Conservation (phyloP, 1,139 yeast species). For the Zygosaccharomyces pseudobailii region DNA sequence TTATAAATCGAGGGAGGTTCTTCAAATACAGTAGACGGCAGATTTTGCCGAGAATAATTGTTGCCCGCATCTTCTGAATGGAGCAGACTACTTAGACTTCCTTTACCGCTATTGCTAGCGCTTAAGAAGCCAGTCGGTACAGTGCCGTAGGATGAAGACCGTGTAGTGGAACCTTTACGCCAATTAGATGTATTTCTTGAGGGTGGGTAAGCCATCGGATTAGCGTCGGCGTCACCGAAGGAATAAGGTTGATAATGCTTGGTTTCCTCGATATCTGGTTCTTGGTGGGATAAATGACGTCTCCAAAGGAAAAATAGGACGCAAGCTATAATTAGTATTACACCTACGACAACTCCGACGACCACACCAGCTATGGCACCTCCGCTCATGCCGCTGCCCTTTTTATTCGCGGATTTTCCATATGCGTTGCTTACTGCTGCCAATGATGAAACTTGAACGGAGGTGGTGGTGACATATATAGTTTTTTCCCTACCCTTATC, state of each 20-base stretch:
- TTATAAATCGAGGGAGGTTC: slow-evolving; percentile 27
- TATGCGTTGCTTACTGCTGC: slow-evolving; percentile 6
- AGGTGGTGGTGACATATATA: background rate
- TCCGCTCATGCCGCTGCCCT: slow-evolving; percentile 37
- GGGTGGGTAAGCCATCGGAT: slow-evolving; percentile 21
- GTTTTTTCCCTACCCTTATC: background rate
- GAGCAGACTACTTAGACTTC: slow-evolving; percentile 7
- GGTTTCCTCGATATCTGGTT: slow-evolving; percentile 29
- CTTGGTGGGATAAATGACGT: slow-evolving; percentile 26
- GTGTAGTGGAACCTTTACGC: slow-evolving; percentile 10
- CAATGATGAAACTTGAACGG: slow-evolving; percentile 5
- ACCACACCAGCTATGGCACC: slow-evolving; percentile 77
- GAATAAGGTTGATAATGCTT: slow-evolving; percentile 35
- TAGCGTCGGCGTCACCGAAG: slow-evolving; percentile 32
- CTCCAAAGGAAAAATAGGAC: slow-evolving; percentile 41
- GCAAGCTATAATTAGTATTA: slow-evolving; percentile 35
- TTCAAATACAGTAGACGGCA: slow-evolving; percentile 22
- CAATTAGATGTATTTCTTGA: slow-evolving; percentile 14
- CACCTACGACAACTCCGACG: slow-evolving; percentile 57
- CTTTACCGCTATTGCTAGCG: slow-evolving; percentile 11
- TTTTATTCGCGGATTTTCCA: slow-evolving; percentile 11
- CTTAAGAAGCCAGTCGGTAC: slow-evolving; percentile 13
- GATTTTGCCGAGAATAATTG: slow-evolving; percentile 5
- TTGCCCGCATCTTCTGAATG: slow-evolving; percentile 5
- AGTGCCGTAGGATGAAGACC: slow-evolving; percentile 7